phyloP scores from a whole-genome alignment of 1,284 basidiomycete species.

The Malassezia vespertilionis region DNA sequence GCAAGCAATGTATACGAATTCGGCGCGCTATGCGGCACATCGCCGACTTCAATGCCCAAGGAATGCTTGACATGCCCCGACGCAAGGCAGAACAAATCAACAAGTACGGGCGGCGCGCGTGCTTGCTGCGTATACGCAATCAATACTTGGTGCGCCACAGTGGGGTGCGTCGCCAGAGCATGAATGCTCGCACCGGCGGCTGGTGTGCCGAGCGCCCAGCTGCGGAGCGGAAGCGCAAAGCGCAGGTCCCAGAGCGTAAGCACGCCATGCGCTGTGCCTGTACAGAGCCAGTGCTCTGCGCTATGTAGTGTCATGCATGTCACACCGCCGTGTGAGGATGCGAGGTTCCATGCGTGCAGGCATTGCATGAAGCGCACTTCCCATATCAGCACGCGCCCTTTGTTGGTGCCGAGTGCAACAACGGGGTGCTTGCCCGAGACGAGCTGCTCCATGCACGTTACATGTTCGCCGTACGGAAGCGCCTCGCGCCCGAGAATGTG shows the following conservation, averaged over 20 bases:
- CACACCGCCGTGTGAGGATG: slow-evolving; percentile 73
- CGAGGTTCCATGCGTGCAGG: slow-evolving; percentile 66
- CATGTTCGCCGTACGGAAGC: slow-evolving; percentile 45
- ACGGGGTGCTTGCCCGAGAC: slow-evolving; percentile 27
- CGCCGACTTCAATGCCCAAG: too few relatives aligned
- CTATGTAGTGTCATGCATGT: slow-evolving; percentile 67
- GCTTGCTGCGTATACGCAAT: background rate
- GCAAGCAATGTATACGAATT: too few relatives aligned
- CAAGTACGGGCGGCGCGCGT: background rate
- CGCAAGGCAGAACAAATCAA: slow-evolving; percentile 9
- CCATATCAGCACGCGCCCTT: slow-evolving; percentile 64
- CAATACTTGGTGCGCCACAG: background rate
- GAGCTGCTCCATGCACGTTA: slow-evolving; percentile 29
- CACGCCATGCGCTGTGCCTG: slow-evolving; percentile 72
- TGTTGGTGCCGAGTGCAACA: slow-evolving; percentile 72
- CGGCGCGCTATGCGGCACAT: too few relatives aligned
- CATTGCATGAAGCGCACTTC: slow-evolving; percentile 76
- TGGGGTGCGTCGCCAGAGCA: slow-evolving; percentile 5
- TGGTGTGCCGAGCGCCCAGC: slow-evolving; percentile 63
- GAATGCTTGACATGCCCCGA: too few relatives aligned
- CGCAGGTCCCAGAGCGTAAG: slow-evolving; percentile 85
- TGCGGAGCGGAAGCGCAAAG: slow-evolving; percentile 76
- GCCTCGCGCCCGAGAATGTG: slow-evolving; percentile 46
- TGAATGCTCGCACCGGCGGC: too few relatives aligned
- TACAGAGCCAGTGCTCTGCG: slow-evolving; percentile 69